Conservation (phyloP, 192 early-diverging fungal species). For the Backusella liffmaniae region DNA sequence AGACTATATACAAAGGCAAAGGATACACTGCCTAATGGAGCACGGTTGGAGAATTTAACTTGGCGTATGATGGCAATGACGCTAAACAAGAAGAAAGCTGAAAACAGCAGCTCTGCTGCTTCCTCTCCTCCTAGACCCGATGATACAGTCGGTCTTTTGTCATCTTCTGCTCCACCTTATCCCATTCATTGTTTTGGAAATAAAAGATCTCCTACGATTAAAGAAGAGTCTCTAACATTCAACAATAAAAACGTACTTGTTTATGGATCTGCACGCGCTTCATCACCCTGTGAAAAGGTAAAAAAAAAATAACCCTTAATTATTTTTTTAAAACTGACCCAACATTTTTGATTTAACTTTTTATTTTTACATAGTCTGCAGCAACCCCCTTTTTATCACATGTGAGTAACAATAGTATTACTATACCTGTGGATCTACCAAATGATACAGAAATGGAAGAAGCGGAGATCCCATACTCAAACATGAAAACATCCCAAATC, state of each 20-base stretch:
- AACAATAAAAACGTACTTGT: constrained; percentile 22
- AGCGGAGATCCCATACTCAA: neutral
- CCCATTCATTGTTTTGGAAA: constrained; percentile 17
- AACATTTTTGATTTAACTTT: constrained; percentile 12
- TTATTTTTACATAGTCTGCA: neutral
- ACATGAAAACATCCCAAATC: neutral
- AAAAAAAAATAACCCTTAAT: neutral
- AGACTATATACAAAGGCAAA: constrained; percentile 80
- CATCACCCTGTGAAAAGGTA: constrained; percentile 5
- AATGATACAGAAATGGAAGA: constrained; percentile 11
- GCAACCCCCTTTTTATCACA: constrained; percentile 14
- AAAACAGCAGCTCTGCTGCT: neutral
- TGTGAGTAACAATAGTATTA: constrained; percentile 18
- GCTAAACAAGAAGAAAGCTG: constrained; percentile 40
- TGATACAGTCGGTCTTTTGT: constrained; percentile 29
- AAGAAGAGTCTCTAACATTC: neutral
- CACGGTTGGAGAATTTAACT: constrained; percentile 79
- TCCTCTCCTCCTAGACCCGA: constrained; percentile 25
- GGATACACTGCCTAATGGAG: constrained; percentile 72
- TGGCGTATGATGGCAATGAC: constrained; percentile 84
- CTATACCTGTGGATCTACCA: constrained; percentile 16
- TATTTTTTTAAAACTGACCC: neutral
- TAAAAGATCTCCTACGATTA: neutral
- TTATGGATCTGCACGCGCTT: constrained; percentile 24
- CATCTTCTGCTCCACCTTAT: constrained; percentile 40